Evolutionary conservation across 2,329 filamentous ascomycete genomes (phyloP).

Genomic region (Saccharata proteae): DNA sequence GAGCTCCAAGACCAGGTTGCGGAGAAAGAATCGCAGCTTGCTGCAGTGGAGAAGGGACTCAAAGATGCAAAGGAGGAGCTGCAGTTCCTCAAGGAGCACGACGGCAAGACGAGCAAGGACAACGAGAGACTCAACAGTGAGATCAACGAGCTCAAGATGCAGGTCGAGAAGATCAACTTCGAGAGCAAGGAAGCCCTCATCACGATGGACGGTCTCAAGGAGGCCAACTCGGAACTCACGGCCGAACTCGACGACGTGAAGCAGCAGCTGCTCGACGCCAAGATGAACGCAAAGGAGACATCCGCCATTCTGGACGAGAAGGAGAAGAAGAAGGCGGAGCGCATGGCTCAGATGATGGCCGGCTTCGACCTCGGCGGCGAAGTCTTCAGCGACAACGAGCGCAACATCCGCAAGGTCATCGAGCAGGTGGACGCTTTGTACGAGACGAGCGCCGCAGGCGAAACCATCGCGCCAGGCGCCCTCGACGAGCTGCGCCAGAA

Average conservation of each 20-base stretch:
- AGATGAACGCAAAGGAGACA: constrained; percentile 92
- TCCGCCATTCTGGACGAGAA: constrained; percentile 87
- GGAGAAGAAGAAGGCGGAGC: constrained; percentile 96
- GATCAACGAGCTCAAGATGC: constrained; percentile 90
- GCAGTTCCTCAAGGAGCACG: constrained; percentile 70
- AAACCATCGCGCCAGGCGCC: constrained; percentile 70
- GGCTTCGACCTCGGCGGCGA: constrained; percentile 90
- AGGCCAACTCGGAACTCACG: constrained; percentile 88
- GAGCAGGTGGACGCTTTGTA: constrained; percentile 69
- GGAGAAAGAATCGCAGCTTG: constrained; percentile 77
- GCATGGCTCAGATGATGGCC: constrained; percentile 99
- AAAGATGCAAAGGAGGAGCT: constrained; percentile 81
- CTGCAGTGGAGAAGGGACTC: constrained; percentile 66
- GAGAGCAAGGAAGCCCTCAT: constrained; percentile 95
- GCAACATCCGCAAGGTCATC: constrained; percentile 70
- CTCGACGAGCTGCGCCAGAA: constrained; percentile 64
- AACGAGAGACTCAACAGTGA: constrained; percentile 80
- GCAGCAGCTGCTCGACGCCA: constrained; percentile 87
- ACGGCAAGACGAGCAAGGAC: constrained; percentile 70
- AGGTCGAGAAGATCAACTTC: constrained; percentile 87
- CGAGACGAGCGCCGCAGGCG: constrained; percentile 63
- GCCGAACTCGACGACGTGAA: constrained; percentile 88
- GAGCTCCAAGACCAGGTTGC: constrained; percentile 94
- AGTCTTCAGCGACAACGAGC: constrained; percentile 87
- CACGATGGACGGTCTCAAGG: constrained; percentile 94